Evolutionary conservation across 73 alveolate species (phyloP).

Genomic region (Stentor coeruleus): DNA sequence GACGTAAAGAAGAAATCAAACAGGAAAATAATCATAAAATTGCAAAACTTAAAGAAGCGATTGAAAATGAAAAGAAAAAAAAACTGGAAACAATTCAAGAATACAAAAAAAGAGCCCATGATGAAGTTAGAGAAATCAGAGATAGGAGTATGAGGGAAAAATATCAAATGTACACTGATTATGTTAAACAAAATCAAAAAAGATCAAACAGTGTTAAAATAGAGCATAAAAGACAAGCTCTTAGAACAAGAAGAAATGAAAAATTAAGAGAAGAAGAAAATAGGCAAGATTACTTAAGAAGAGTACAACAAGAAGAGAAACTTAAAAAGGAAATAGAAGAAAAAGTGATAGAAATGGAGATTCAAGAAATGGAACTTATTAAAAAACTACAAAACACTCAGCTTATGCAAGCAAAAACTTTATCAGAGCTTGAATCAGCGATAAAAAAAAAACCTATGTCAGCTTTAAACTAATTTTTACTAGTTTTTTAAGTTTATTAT

Average conservation of each 20-base stretch:
- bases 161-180: background rate
- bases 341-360: slow-evolving; percentile 38
- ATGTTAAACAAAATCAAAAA: background rate
- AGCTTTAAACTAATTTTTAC: too few relatives aligned
- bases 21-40: background rate
- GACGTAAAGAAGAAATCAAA: background rate
- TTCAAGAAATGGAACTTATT: slow-evolving; percentile 41
- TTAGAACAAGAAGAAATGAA: background rate
- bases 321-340: slow-evolving; percentile 24
- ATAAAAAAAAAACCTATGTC: background rate
- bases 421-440: slow-evolving; percentile 40
- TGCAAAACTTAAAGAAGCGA: background rate
- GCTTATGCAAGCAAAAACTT: slow-evolving; percentile 34
- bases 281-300: slow-evolving; percentile 7
- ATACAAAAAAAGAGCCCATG: background rate
- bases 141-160: background rate
- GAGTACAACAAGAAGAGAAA: slow-evolving; percentile 22
- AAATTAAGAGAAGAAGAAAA: background rate
- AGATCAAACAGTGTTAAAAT: background rate
- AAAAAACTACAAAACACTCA: slow-evolving; percentile 34
- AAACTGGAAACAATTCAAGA: background rate
- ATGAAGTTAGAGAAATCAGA: background rate
- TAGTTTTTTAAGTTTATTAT: too few relatives aligned
- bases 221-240: background rate
- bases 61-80: background rate